Evolutionary conservation across 1,139 yeast species (phyloP), one percentile per base, ranked within the genome.

Genomic region (Geotrichum phurueaensis): DNA sequence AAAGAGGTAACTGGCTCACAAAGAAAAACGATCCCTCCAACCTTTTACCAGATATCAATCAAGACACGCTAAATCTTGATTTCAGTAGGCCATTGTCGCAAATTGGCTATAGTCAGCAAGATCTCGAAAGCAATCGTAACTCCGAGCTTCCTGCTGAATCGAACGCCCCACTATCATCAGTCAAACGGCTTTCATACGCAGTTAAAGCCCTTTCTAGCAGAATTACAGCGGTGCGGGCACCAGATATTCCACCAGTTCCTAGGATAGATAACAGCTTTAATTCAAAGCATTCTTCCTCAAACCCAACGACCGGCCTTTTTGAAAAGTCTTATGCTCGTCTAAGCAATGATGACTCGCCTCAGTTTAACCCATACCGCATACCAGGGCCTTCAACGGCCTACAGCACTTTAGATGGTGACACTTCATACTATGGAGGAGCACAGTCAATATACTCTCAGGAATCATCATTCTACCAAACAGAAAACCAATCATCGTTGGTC

Each of bases 1-100:
- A 53, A 27, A 63, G 65, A 29, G 70, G 70, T 4, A 54, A 58
- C 39, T 58, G 61, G 61, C 61, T 58, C 3, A 43, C 57, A 45
- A 51, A 58, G 51, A 33, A 25, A 12, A 15, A 48, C 27, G 43
- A 45, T 6, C 15, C 23, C 12, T 50, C 49, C 15, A 22, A 9
- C 2, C 15, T 52, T 3, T 31, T 33, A 7, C 53, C 56, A 20
- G 56, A 52, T 20, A 57, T 52, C 47, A 36, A 53, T 25, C 25
- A 39, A 22, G 54, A 53, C 27, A 22, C 18, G 29, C 54, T 49
- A 10, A 22, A 22, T 25, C 31, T 33, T 12, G 53, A 57, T 18
- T 52, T 47, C n/a, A 36, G n/a, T 12, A 18, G 54, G 36, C 53
- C 57, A 2, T 22, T 23, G n/a, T 53, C 56, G 23, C 33, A 25